Evolutionary conservation across 2,329 filamentous ascomycete genomes (phyloP).

Genomic region (Curvularia sp.): DNA sequence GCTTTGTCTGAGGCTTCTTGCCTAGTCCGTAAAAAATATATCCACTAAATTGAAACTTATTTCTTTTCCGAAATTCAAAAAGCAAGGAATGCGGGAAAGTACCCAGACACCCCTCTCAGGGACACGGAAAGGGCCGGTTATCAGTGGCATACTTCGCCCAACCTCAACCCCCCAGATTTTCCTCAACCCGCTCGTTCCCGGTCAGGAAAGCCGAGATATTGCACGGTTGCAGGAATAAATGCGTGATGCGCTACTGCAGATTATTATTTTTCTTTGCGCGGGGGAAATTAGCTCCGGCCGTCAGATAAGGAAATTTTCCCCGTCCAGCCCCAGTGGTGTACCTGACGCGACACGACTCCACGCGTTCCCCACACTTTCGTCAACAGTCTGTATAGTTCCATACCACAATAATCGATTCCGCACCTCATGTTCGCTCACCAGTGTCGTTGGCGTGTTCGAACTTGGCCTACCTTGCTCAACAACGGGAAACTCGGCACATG

Average conservation of each 20-base stretch:
- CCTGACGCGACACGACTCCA: slow-evolving; percentile 12
- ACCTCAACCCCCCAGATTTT: background rate
- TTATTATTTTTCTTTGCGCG: background rate
- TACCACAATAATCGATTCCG: slow-evolving; percentile 17
- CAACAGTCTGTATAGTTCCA: slow-evolving; percentile 21
- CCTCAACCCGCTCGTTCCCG: background rate
- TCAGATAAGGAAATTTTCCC: slow-evolving; percentile 35
- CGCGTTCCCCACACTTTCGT: slow-evolving; percentile 27
- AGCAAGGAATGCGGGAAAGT: slow-evolving; percentile 15
- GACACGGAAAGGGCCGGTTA: background rate
- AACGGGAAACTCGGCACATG: slow-evolving; percentile 1
- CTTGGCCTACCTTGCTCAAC: background rate
- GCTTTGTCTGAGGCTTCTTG: background rate
- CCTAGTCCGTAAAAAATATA: background rate
- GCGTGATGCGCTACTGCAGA: background rate
- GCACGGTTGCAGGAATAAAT: background rate
- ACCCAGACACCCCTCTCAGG: background rate
- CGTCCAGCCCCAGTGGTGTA: slow-evolving; percentile 9
- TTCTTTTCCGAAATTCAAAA: background rate
- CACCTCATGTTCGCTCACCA: background rate
- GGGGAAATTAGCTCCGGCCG: slow-evolving; percentile 4
- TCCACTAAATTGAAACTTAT: background rate
- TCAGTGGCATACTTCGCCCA: background rate
- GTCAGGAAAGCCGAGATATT: background rate
- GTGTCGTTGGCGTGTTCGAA: slow-evolving; percentile 1